phyloP scores from a whole-genome alignment of 2,329 filamentous ascomycete genomes.

The Trichoderma semiorbis region DNA sequence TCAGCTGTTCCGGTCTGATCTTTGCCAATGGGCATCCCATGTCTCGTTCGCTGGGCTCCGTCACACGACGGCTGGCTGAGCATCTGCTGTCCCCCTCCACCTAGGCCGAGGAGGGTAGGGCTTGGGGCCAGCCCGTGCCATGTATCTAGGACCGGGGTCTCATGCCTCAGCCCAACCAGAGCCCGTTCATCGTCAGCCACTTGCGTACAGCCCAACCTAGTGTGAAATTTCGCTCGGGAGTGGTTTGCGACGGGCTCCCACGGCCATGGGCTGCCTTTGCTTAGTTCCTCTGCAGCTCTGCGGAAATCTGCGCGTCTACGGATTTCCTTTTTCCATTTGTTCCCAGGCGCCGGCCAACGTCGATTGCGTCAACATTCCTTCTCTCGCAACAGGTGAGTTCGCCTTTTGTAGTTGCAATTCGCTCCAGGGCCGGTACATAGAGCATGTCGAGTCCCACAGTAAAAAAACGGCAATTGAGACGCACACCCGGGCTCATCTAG shows the following conservation, averaged over 20 bases:
- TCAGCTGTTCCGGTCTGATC: constrained; percentile 11
- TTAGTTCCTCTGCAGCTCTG: background rate
- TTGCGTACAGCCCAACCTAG: constrained; percentile 10
- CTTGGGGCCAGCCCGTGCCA: constrained; percentile 11
- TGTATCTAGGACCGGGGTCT: constrained; percentile 16
- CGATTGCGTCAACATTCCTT: background rate
- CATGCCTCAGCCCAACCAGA: constrained; percentile 15
- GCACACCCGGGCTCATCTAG: background rate
- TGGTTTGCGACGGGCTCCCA: background rate
- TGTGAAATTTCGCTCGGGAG: background rate
- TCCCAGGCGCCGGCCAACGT: background rate
- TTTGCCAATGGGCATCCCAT: background rate
- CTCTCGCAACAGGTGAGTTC: background rate
- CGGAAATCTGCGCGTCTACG: background rate
- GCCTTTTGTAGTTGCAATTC: background rate
- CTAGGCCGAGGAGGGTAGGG: background rate
- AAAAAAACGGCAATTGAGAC: background rate
- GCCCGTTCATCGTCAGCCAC: constrained; percentile 9
- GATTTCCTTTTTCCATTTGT: background rate
- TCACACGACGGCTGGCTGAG: constrained; percentile 17
- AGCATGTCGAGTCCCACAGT: background rate
- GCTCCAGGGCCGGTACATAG: background rate
- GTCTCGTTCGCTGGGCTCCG: background rate
- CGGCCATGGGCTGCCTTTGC: background rate
- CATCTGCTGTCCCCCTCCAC: constrained; percentile 8